Percentiles rank a stretch among this genome's conserved stretches.
phyloP scores from a whole-genome alignment of 805 yeast species.

The Candida awuae region DNA sequence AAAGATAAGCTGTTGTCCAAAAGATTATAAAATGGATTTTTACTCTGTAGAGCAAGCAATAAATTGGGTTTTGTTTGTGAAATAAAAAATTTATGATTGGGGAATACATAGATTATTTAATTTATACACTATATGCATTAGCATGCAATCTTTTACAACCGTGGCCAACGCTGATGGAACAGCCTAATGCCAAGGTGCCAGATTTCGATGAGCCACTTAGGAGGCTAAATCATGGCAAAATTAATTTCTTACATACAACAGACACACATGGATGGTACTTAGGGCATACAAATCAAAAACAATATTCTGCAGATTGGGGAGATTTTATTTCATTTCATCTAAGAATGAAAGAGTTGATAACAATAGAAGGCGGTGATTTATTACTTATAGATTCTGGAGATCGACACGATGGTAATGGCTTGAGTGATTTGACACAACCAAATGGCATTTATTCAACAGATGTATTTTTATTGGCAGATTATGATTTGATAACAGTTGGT shows the following conservation, averaged over 20 bases:
- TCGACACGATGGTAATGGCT: conserved; percentile 90
- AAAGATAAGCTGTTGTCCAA: no score
- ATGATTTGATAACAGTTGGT: conserved; percentile 78
- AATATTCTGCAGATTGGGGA: conserved; percentile 87
- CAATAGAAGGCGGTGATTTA: conserved; percentile 46
- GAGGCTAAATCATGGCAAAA: conserved; percentile 55
- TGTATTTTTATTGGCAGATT: conserved; percentile 56
- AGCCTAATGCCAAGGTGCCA: conserved; percentile 28
- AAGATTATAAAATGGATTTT: no score
- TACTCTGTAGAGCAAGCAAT: no score
- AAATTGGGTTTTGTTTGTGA: no score
- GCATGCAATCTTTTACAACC: no score
- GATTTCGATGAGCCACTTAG: conserved; percentile 35
- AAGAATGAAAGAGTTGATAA: conserved; percentile 34
- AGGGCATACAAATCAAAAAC: conserved; percentile 75
- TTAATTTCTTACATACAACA: conserved; percentile 89
- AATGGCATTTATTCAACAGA: conserved; percentile 59
- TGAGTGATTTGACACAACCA: conserved; percentile 69
- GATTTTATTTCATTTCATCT: conserved; percentile 66
- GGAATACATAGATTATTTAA: no score
- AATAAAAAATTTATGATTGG: no score
- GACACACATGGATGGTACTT: conserved; percentile 97
- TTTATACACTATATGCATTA: no score
- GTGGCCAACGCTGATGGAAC: conserved; percentile 13
- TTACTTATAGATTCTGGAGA: conserved; percentile 84